phyloP scores from a whole-genome alignment of 1,139 yeast species.

The Geotrichum bryndzae region DNA sequence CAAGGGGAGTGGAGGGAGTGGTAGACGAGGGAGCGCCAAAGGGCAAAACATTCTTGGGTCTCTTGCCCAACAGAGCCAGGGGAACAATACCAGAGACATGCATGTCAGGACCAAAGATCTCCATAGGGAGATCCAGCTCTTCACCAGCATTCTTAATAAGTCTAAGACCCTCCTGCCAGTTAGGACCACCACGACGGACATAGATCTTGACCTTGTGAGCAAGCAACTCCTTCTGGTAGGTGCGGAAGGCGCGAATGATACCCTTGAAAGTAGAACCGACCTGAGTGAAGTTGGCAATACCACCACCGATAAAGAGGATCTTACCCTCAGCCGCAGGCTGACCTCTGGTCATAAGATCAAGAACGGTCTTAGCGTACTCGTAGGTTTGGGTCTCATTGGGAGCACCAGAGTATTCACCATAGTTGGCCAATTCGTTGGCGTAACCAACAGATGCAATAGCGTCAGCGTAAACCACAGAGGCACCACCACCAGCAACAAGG shows the following conservation, averaged over 20 bases:
- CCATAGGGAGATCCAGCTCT: constrained; percentile 43
- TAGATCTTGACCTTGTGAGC: constrained; percentile 40
- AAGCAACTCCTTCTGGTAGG: constrained; percentile 36
- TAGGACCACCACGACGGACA: constrained; percentile 46
- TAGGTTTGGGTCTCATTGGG: constrained; percentile 44
- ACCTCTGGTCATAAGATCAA: constrained; percentile 43
- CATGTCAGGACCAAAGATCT: constrained; percentile 47
- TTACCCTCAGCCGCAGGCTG: constrained; percentile 40
- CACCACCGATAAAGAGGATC: constrained; percentile 44
- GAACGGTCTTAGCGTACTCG: constrained; percentile 45
- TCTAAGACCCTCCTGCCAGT: constrained; percentile 46
- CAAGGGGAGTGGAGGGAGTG: constrained; percentile 33
- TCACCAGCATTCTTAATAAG: constrained; percentile 43
- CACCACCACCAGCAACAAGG: constrained; percentile 31
- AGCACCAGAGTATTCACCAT: constrained; percentile 44
- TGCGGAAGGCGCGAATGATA: constrained; percentile 44
- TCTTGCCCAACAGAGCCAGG: constrained; percentile 38
- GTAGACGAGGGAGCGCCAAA: constrained; percentile 35
- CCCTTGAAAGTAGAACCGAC: constrained; percentile 47
- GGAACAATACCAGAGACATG: constrained; percentile 46
- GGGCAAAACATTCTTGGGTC: constrained; percentile 38
- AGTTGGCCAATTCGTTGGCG: constrained; percentile 43
- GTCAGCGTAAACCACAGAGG: constrained; percentile 45
- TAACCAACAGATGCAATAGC: constrained; percentile 45
- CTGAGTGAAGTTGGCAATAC: constrained; percentile 46